phyloP scores from a whole-genome alignment of 2,329 filamentous ascomycete species.

The Aspergillus udagawae region DNA sequence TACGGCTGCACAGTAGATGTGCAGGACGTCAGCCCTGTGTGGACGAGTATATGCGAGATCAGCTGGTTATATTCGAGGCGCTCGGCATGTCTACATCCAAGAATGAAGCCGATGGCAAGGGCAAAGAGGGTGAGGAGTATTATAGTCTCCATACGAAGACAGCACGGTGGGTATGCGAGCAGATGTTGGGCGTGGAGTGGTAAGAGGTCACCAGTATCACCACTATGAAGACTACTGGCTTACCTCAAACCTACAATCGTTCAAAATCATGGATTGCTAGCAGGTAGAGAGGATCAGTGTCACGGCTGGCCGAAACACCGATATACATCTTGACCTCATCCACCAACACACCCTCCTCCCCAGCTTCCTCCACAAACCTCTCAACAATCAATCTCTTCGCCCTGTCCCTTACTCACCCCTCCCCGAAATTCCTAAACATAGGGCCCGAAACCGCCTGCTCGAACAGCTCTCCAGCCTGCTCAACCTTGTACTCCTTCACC shows the following conservation, averaged over 20 bases:
- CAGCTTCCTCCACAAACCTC: not conserved
- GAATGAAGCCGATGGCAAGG: slow-evolving; percentile 6
- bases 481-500: not conserved
- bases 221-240: too few species aligned
- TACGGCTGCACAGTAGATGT: slow-evolving; percentile 16
- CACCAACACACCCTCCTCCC: not conserved
- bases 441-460: slow-evolving; percentile 2
- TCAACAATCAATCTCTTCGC: slow-evolving; percentile 2
- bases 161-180: slow-evolving; percentile 42
- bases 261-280: too few species aligned
- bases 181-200: slow-evolving; percentile 20
- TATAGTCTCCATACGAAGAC: slow-evolving; percentile 42
- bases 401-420: not conserved
- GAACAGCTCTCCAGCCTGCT: not conserved
- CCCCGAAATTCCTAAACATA: slow-evolving; percentile 5
- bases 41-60: slow-evolving; percentile 55
- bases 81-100: slow-evolving; percentile 39
- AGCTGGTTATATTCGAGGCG: slow-evolving; percentile 57
- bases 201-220: not conserved
- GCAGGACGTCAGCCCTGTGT: slow-evolving; percentile 39
- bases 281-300: too few species aligned
- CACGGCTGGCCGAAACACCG: not conserved
- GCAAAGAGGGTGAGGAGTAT: slow-evolving; percentile 25
- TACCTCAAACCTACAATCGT: too few species aligned
- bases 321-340: slow-evolving; percentile 10